Conservation (phyloP, 1,139 yeast species). For the Protomyces inundatus region DNA sequence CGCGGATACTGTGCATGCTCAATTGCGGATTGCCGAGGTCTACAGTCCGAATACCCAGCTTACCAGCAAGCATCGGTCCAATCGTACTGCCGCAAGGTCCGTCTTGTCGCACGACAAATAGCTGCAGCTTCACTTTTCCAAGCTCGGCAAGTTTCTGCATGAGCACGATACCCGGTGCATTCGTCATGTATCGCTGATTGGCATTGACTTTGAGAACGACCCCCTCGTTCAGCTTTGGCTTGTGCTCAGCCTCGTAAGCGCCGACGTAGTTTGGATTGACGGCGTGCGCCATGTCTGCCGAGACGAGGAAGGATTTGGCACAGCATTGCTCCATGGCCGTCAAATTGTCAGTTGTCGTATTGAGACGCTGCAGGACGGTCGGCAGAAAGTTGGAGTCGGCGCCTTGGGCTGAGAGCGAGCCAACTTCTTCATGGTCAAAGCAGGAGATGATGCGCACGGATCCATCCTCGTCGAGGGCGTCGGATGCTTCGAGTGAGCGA, state of each 20-base stretch:
- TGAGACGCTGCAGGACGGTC: constrained; percentile 43
- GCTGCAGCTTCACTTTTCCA: constrained; percentile 51
- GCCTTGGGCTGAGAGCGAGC: constrained; percentile 91
- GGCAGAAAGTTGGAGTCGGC: constrained; percentile 90
- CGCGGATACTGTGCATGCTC: constrained; percentile 93
- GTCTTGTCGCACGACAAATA: constrained; percentile 86
- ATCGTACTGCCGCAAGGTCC: constrained; percentile 95
- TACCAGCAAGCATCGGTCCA: constrained; percentile 88
- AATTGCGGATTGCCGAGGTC: constrained; percentile 93
- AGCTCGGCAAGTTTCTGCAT: constrained; percentile 64
- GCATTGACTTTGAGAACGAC: constrained; percentile 93
- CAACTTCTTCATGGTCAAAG: constrained; percentile 94
- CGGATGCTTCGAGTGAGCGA: constrained; percentile 44
- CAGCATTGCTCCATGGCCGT: constrained; percentile 53
- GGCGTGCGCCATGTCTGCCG: constrained; percentile 97
- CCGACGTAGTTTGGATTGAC: constrained; percentile 84
- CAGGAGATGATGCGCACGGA: constrained; percentile 70
- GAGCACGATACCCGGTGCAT: constrained; percentile 80
- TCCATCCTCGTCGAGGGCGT: constrained; percentile 40
- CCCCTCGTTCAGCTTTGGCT: constrained; percentile 77
- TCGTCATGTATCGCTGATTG: constrained; percentile 90
- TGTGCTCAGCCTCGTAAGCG: constrained; percentile 69
- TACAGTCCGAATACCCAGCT: constrained; percentile 79
- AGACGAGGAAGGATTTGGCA: constrained; percentile 78
- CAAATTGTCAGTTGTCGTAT: constrained; percentile 12